A percentile compares a stretch with the other conserved stretches of the same genome.
These are phyloP conservation scores for Suillus plorans DNA, from an alignment of 768 basidiomycete genomes.

Conservation along the genomic window DNA sequence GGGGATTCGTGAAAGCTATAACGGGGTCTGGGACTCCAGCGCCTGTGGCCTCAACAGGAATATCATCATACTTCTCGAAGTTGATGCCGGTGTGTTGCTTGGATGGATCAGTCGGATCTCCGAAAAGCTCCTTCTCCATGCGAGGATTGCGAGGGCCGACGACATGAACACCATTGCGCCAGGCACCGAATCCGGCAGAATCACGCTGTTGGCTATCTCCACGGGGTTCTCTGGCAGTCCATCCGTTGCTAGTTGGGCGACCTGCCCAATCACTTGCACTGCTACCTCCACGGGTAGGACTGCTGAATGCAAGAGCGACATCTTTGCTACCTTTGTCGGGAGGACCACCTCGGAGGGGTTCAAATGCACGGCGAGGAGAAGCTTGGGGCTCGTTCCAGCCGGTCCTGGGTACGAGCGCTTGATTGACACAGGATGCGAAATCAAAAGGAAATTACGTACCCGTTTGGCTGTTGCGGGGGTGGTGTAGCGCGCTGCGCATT, in stretches of 20 bases:
- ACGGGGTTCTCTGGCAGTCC: conserved; percentile 34
- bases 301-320: conserved; percentile 35
- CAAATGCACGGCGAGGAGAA: conserved; percentile 56
- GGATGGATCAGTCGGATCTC: conserved; percentile 79
- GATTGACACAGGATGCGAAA: conserved; percentile 16
- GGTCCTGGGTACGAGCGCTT: conserved; percentile 42
- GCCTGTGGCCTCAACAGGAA: conserved; percentile 98
- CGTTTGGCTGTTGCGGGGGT: conserved; percentile 45
- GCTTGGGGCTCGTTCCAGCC: conserved; percentile 76
- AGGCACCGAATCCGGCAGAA: conserved; percentile 54
- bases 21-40: conserved; percentile 96
- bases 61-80: conserved; percentile 99
- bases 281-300: conserved; percentile 34
- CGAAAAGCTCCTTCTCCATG: conserved; percentile 95
- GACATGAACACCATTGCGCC: conserved; percentile 89
- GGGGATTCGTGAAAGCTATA: conserved; percentile 80
- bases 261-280: conserved; percentile 41
- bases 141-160: conserved; percentile 82
- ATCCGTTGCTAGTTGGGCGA: conserved; percentile 37
- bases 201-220: conserved; percentile 48
- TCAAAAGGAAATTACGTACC: conserved; percentile 42
- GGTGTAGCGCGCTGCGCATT: conserved; percentile 83
- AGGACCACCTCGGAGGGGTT: conserved; percentile 41
- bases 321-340: conserved; percentile 35
- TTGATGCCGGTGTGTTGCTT: conserved; percentile 98